These are phyloP conservation scores for Begonia peltatifolia DNA, from an alignment of 306 rosid genomes.

Conservation along the genomic window DNA sequence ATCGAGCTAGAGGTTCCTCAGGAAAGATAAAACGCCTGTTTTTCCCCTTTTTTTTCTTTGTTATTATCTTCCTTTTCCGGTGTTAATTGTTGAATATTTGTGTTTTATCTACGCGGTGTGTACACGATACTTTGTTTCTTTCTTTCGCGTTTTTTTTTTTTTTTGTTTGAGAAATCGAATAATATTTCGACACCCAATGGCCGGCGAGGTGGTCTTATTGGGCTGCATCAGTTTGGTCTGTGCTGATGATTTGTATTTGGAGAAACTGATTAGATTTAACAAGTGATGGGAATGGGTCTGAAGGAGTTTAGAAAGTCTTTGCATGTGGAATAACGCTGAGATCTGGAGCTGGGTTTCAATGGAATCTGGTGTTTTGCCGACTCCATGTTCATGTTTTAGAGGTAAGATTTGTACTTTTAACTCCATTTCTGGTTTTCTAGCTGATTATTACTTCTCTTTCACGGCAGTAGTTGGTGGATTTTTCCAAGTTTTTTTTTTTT, in stretches of 20 bases:
- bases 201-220: no score
- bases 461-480: constrained; percentile 24
- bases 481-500: constrained; percentile 16
- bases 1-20: not conserved
- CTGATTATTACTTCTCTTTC: not conserved
- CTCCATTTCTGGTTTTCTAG: constrained; percentile 25
- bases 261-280: constrained; percentile 22
- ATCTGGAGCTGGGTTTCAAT: constrained; percentile 41
- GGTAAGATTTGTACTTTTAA: constrained; percentile 29
- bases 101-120: no score
- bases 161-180: no score
- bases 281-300: constrained; percentile 22
- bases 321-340: constrained; percentile 28
- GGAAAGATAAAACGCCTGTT: not conserved
- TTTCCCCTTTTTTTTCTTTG: no score
- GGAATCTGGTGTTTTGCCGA: constrained; percentile 25
- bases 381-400: constrained; percentile 14
- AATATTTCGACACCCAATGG: no score
- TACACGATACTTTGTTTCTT: no score
- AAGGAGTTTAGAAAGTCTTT: constrained; percentile 8
- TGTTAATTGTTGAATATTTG: no score
- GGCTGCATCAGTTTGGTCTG: no score
- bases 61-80: no score
- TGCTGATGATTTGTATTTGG: constrained; percentile 6
- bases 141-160: no score